These are phyloP conservation scores for Trypanosoma theileri DNA, from an alignment of 208 protist genomes.

Conservation along the genomic window DNA sequence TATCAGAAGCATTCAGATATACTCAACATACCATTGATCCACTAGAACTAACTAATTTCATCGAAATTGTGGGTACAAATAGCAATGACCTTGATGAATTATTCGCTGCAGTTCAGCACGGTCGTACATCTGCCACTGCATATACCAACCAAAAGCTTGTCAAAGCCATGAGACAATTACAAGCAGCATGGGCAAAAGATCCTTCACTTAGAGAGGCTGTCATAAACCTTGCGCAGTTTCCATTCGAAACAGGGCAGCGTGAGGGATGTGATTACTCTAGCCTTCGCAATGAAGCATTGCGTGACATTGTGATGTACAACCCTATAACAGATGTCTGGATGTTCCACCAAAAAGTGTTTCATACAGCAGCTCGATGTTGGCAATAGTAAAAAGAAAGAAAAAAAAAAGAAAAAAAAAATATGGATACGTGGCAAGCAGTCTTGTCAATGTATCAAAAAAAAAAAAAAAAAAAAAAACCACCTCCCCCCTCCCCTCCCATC, in stretches of 20 bases:
- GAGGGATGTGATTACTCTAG: slow-evolving; percentile 67
- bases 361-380: slow-evolving; percentile 70
- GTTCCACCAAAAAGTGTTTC: slow-evolving; percentile 64
- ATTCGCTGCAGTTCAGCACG: slow-evolving; percentile 67
- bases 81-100: slow-evolving; percentile 79
- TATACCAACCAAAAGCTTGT: slow-evolving; percentile 79
- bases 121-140: slow-evolving; percentile 44
- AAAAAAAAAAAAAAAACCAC: too few relatives aligned
- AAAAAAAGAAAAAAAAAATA: too few relatives aligned
- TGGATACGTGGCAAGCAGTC: not conserved
- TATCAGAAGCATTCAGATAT: slow-evolving; percentile 66
- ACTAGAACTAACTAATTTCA: slow-evolving; percentile 55
- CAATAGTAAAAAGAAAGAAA: slow-evolving; percentile 40
- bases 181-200: slow-evolving; percentile 47
- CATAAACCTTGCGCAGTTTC: slow-evolving; percentile 63
- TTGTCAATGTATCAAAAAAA: too few relatives aligned
- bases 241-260: slow-evolving; percentile 67
- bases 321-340: slow-evolving; percentile 73
- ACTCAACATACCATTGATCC: slow-evolving; percentile 78
- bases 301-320: slow-evolving; percentile 81
- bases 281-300: slow-evolving; percentile 51
- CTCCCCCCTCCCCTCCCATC: too few relatives aligned
- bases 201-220: slow-evolving; percentile 45
- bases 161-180: slow-evolving; percentile 81
- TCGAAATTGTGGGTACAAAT: slow-evolving; percentile 81